Conservation (phyloP, 495 filamentous ascomycete species). For the Lepidopterella palustris region DNA sequence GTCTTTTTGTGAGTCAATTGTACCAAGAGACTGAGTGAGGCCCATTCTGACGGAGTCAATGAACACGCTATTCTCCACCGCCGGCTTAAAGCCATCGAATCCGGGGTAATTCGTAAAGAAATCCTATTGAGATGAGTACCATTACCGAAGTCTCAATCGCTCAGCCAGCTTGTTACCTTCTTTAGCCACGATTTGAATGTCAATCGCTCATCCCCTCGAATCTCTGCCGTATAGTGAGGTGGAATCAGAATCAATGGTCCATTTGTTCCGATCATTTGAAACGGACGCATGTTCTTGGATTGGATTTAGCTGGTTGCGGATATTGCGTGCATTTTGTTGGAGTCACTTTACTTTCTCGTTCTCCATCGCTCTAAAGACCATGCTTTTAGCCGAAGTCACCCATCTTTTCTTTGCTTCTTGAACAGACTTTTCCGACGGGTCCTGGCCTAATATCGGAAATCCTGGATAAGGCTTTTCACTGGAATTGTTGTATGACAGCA, state of each 20-base stretch:
- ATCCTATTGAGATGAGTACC: neutral
- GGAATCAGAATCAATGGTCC: constrained; percentile 41
- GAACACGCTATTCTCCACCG: constrained; percentile 33
- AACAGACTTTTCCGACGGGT: neutral
- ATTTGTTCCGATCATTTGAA: constrained; percentile 38
- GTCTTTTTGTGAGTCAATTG: too few species aligned
- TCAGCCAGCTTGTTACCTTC: constrained; percentile 33
- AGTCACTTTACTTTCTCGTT: neutral
- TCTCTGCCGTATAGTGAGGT: constrained; percentile 44
- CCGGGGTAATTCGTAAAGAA: constrained; percentile 27
- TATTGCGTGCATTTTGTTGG: neutral
- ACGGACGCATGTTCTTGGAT: constrained; percentile 9
- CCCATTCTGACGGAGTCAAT: constrained; percentile 42
- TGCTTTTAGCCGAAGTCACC: neutral
- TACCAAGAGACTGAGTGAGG: constrained; percentile 44
- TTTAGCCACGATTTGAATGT: constrained; percentile 37
- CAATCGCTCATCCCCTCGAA: constrained; percentile 39
- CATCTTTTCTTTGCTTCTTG: neutral
- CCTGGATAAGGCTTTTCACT: neutral
- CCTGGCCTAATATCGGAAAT: neutral
- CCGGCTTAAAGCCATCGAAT: constrained; percentile 45
- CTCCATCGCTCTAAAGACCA: neutral
- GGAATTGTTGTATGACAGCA: neutral
- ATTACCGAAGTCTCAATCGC: neutral
- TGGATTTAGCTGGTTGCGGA: neutral